A percentile compares a stretch with the other conserved stretches of the same genome.
Evolutionary conservation across 2,329 filamentous ascomycete species (phyloP).

Genomic region (Pseudonectria foliicola): DNA sequence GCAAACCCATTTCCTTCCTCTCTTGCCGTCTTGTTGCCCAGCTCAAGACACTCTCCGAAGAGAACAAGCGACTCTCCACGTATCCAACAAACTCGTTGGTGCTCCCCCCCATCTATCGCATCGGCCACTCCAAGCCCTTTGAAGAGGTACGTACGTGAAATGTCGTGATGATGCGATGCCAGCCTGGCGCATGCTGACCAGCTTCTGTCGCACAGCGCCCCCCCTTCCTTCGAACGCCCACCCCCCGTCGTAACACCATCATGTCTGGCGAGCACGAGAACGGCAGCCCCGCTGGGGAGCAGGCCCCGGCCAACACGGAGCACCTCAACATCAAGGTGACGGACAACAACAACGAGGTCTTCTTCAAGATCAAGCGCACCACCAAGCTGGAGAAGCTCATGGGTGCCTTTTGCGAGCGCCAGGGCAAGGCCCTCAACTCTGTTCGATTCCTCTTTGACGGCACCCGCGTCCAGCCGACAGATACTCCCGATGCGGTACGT

Average conservation of each 20-base stretch:
- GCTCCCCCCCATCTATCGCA: too few relatives aligned
- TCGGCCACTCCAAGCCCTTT: too few relatives aligned
- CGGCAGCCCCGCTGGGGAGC: conserved; percentile 41
- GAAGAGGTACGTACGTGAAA: too few relatives aligned
- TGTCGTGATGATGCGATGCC: too few relatives aligned
- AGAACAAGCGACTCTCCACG: too few relatives aligned
- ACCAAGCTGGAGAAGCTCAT: conserved; percentile 97
- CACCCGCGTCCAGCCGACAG: conserved; percentile 78
- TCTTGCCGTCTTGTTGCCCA: too few relatives aligned
- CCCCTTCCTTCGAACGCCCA: not conserved
- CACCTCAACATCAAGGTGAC: conserved; percentile 99
- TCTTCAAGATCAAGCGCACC: conserved; percentile 98
- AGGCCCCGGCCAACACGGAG: conserved; percentile 51
- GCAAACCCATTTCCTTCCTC: too few relatives aligned
- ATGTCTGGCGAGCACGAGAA: conserved; percentile 44
- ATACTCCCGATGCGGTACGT: conserved; percentile 88
- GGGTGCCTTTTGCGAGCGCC: conserved; percentile 94
- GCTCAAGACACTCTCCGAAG: too few relatives aligned
- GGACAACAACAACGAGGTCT: conserved; percentile 98
- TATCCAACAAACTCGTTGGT: too few relatives aligned
- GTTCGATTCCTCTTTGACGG: conserved; percentile 96
- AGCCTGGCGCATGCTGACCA: conserved; percentile 9
- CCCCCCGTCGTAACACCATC: conserved; percentile 7
- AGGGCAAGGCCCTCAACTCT: conserved; percentile 77
- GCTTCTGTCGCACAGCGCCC: conserved; percentile 3